A percentile compares a stretch with the other conserved stretches of the same genome.
These are phyloP conservation scores for Solanum aculeatissimum DNA, from an alignment of 305 asterid genomes.

Conservation along the genomic window DNA sequence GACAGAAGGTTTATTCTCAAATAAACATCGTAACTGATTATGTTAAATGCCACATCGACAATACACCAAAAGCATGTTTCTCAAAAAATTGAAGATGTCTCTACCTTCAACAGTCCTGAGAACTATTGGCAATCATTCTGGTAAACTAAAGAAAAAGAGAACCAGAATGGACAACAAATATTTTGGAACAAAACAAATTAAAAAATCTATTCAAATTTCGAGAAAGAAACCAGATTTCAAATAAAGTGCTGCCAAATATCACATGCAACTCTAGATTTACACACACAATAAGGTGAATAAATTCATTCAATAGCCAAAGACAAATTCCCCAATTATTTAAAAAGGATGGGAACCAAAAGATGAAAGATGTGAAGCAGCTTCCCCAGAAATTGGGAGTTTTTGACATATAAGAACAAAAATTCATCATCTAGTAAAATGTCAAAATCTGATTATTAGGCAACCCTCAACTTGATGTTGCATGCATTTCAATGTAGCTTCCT, in stretches of 20 bases:
- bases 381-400: not conserved
- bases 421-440: not conserved
- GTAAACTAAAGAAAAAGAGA: not conserved
- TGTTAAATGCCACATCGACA: not conserved
- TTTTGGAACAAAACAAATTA: not conserved
- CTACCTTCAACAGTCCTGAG: not conserved
- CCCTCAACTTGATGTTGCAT: not conserved
- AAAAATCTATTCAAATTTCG: not conserved
- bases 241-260: not conserved
- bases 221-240: not conserved
- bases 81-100: not conserved
- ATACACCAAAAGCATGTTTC: not conserved
- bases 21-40: not conserved
- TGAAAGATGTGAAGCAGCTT: not conserved
- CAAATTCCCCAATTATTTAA: not conserved
- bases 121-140: not conserved
- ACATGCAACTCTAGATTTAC: not conserved
- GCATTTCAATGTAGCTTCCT: not conserved
- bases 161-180: not conserved
- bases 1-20: not conserved
- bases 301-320: not conserved
- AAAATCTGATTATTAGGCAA: not conserved
- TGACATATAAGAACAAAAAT: not conserved
- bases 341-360: not conserved
- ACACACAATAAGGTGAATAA: not conserved